phyloP scores from a whole-genome alignment of 2,329 filamentous ascomycete species.

The Apiospora pterosperma region DNA sequence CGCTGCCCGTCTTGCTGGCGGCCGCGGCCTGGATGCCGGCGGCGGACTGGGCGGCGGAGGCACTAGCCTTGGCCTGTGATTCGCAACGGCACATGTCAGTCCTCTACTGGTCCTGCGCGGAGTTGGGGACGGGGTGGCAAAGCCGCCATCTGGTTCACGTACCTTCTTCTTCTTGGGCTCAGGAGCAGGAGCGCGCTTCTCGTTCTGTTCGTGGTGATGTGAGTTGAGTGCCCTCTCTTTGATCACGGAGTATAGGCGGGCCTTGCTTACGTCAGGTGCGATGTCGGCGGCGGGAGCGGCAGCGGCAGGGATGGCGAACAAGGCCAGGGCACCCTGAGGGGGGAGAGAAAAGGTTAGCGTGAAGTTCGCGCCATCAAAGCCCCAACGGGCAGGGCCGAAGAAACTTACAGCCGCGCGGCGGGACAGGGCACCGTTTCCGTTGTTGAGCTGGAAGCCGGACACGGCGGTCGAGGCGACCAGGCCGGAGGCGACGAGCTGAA shows the following conservation, averaged over 20 bases:
- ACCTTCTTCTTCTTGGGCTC: slow-evolving; percentile 3
- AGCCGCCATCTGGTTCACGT: neutral
- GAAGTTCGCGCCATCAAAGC: neutral
- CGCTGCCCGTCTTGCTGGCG: neutral
- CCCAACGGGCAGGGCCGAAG: too few species aligned
- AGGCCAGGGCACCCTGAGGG: neutral
- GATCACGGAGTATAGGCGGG: neutral
- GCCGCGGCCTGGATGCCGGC: neutral
- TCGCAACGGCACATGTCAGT: too few species aligned
- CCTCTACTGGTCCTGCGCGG: too few species aligned
- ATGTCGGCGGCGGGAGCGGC: neutral
- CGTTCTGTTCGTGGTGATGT: neutral
- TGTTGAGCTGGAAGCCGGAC: neutral
- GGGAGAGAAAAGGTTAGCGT: neutral
- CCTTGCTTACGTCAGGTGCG: neutral
- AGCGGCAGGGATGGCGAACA: neutral
- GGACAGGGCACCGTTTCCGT: neutral
- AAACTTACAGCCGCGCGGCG: neutral
- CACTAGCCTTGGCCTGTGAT: neutral
- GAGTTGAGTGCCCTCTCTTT: neutral
- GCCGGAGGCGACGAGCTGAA: slow-evolving; percentile 2
- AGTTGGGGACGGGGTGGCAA: neutral
- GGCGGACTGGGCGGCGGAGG: neutral
- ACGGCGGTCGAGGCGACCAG: slow-evolving; percentile 2
- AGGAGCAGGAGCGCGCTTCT: neutral